Percentiles rank a stretch among this genome's conserved stretches.
phyloP scores from a whole-genome alignment of 2,329 filamentous ascomycete genomes.

The Verticillium nubilum region DNA sequence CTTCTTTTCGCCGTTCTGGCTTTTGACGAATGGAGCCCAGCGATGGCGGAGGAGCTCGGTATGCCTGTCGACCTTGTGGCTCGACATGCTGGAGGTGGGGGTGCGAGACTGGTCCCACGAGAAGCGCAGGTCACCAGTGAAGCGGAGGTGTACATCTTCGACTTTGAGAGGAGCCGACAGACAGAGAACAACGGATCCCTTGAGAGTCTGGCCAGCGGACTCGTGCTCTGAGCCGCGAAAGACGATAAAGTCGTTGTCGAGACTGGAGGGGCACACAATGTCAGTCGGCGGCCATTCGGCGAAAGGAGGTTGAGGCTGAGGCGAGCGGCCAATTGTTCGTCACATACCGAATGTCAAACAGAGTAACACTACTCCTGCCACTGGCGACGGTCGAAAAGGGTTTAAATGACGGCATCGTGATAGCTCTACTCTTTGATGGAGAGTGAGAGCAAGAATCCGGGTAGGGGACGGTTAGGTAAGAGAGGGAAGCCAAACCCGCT shows the following conservation, averaged over 20 bases:
- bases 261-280: constrained; percentile 35
- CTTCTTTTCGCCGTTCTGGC: constrained; percentile 48
- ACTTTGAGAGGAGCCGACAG: constrained; percentile 63
- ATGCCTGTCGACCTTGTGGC: constrained; percentile 53
- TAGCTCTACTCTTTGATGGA: constrained; percentile 4
- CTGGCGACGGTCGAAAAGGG: constrained; percentile 45
- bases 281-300: constrained; percentile 1
- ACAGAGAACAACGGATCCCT: constrained; percentile 69
- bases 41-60: constrained; percentile 60
- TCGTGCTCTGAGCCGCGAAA: constrained; percentile 72
- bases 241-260: constrained; percentile 74
- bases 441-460: background rate
- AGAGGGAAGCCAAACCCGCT: constrained; percentile 2
- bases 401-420: constrained; percentile 50
- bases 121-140: constrained; percentile 65
- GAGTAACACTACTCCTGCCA: constrained; percentile 43
- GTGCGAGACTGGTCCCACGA: constrained; percentile 51
- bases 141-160: constrained; percentile 66
- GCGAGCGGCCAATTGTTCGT: background rate
- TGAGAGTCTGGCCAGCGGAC: constrained; percentile 68
- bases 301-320: constrained; percentile 3
- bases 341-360: constrained; percentile 54
- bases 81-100: constrained; percentile 53
- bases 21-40: constrained; percentile 62
- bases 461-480: background rate